Conservation (phyloP, 1,139 yeast species). For the Saccharomyces hybrid region DNA sequence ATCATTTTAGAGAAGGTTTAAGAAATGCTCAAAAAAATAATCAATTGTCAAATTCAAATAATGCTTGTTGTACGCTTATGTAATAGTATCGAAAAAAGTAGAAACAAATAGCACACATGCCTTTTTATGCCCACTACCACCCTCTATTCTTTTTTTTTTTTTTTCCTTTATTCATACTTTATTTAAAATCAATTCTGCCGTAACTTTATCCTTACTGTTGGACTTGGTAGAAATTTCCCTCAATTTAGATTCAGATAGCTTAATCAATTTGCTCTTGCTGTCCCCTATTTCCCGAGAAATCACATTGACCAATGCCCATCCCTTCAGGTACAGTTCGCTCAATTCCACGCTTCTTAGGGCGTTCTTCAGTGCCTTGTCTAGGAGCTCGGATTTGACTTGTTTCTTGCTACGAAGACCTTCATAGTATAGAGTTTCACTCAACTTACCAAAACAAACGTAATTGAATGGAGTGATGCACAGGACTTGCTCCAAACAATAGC, state of each 20-base stretch:
- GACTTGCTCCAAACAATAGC: conserved; percentile 62
- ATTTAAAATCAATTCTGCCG: conserved; percentile 3
- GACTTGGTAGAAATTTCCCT: conserved; percentile 28
- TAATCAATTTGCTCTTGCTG: conserved; percentile 24
- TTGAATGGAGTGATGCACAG: conserved; percentile 62
- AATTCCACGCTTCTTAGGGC: conserved; percentile 68
- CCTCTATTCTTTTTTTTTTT: neutral
- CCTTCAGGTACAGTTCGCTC: conserved; percentile 57
- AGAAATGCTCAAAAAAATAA: neutral
- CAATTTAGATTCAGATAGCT: conserved; percentile 34
- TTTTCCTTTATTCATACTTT: neutral
- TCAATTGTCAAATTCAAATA: neutral
- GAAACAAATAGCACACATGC: neutral
- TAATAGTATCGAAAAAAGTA: neutral
- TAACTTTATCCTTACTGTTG: conserved; percentile 29
- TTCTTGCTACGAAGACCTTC: conserved; percentile 13
- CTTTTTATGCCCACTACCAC: neutral
- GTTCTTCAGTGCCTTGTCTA: conserved; percentile 43
- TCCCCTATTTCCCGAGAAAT: conserved; percentile 32
- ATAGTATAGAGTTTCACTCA: conserved; percentile 24
- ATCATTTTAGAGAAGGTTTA: conserved; percentile 34
- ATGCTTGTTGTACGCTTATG: conserved; percentile 11
- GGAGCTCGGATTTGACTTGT: conserved; percentile 1
- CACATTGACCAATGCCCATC: conserved; percentile 67
- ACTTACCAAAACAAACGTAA: conserved; percentile 48